Conservation (phyloP, 208 protist genomes). For the Naegleria lovaniensis region DNA sequence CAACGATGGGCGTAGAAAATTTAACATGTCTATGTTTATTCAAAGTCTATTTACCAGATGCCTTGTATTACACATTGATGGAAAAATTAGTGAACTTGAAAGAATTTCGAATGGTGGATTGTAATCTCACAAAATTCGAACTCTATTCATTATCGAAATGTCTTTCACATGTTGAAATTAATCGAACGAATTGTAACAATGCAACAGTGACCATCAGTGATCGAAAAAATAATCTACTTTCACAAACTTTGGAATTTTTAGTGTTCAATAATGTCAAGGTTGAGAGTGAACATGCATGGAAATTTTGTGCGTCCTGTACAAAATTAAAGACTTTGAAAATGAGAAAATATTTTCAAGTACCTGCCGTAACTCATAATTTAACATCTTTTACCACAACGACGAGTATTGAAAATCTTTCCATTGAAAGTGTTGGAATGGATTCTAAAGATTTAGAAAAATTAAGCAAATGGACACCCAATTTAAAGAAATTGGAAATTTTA, state of each 20-base stretch:
- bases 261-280: not conserved
- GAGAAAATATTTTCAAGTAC: not conserved
- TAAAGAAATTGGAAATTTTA: no score
- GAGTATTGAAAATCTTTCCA: not conserved
- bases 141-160: not conserved
- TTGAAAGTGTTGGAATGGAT: not conserved
- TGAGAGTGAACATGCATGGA: no score
- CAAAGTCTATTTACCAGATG: not conserved
- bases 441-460: no score
- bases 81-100: not conserved
- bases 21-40: not conserved
- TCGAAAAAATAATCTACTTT: not conserved
- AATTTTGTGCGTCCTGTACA: not conserved
- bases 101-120: not conserved
- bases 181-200: not conserved
- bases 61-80: not conserved
- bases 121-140: not conserved
- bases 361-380: not conserved
- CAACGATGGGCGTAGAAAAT: not conserved
- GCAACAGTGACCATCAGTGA: not conserved
- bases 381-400: not conserved
- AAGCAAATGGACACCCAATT: no score
- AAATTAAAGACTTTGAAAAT: not conserved
- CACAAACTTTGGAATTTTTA: not conserved
- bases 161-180: not conserved